These are phyloP conservation scores for Coemansia reversa DNA, from an alignment of 192 early-diverging fungal species.

Conservation along the genomic window DNA sequence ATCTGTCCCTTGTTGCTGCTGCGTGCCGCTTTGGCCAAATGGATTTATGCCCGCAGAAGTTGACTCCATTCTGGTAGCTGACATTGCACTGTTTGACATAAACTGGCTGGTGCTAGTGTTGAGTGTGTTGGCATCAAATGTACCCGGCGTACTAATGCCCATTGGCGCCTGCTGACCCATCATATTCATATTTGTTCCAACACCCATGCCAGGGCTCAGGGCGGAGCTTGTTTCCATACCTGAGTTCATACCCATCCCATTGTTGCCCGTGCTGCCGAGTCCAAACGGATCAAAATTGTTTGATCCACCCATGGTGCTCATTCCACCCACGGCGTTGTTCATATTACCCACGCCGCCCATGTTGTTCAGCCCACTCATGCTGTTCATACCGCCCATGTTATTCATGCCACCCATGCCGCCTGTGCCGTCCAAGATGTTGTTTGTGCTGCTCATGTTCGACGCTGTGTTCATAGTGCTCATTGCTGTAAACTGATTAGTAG, in stretches of 20 bases:
- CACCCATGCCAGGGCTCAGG: slow-evolving; percentile 2
- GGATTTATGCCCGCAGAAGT: slow-evolving; percentile 16
- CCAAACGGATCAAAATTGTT: slow-evolving; percentile 52
- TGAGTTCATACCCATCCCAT: slow-evolving; percentile 13
- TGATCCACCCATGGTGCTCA: slow-evolving; percentile 7
- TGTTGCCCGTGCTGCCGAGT: slow-evolving; percentile 2
- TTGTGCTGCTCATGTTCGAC: slow-evolving; percentile 17
- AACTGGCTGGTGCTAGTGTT: slow-evolving; percentile 38
- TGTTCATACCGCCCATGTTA: not conserved
- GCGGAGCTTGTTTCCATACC: slow-evolving; percentile 8
- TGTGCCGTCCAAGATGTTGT: slow-evolving; percentile 3
- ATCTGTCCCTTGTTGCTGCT: slow-evolving; percentile 14
- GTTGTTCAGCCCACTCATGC: not conserved
- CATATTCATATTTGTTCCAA: slow-evolving; percentile 18
- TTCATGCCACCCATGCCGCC: slow-evolving; percentile 6
- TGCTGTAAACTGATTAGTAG: slow-evolving; percentile 18
- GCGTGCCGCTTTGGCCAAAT: slow-evolving; percentile 36
- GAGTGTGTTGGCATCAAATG: slow-evolving; percentile 25
- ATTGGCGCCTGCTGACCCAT: slow-evolving; percentile 17
- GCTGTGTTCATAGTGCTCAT: slow-evolving; percentile 15
- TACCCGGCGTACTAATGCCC: slow-evolving; percentile 9
- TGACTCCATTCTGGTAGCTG: slow-evolving; percentile 19
- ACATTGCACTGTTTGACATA: slow-evolving; percentile 33
- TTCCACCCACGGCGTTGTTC: not conserved
- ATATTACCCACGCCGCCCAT: not conserved